Base-by-base conservation (phyloP, 2,329 filamentous ascomycete genomes). In the Botryosphaeria dothidea region DNA sequence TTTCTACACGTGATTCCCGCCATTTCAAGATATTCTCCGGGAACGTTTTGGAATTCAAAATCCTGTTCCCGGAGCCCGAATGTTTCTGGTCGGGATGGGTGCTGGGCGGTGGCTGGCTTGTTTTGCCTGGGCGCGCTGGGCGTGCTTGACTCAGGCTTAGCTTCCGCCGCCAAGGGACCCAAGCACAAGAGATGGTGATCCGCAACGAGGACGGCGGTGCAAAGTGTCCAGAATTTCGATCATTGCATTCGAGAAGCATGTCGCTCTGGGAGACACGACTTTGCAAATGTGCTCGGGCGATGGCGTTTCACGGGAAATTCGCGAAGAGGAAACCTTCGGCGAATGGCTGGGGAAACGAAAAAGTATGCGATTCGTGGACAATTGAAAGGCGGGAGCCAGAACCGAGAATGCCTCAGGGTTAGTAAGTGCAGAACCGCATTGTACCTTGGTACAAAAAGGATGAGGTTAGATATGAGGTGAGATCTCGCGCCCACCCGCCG, bases 121-220 rank as follows among this genome's bases (percentile, higher is more conserved):
- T 58, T 57, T 54, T 38, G 8, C 29, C 51, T 54, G 51, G 51
- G 51, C 51, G 31, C 7, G 36, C 54, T 58, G 36, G 52, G 52
- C 52, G 52, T 58, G 36, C 54, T 57, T 57, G 54, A 58, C 15
- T 58, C 38, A 27, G 51, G 17, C 54, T 58, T 58, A 58, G 54
- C 54, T 45, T 15, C 54, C 54, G 36, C 54, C 54, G 36, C 54
- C 36, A 58, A 58, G 54, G 17, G 54, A 13, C 19, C 36, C 54
- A 29, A 19, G 54, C 38, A 23, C 23, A 27, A 45, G 34, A 45
- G 17, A 45, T 29, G 54, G 54, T 41, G 38, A 58, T 41, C 54
- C 54, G 54, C 54, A 38, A 58, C 15, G 54, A 45, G 5, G 54
- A 58, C 54, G 23, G 54, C 54, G 38, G 21, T 8, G 54, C 36